These are phyloP conservation scores for Chamaenerion angustifolium DNA, from an alignment of 345 rosid species.

Conservation along the genomic window DNA sequence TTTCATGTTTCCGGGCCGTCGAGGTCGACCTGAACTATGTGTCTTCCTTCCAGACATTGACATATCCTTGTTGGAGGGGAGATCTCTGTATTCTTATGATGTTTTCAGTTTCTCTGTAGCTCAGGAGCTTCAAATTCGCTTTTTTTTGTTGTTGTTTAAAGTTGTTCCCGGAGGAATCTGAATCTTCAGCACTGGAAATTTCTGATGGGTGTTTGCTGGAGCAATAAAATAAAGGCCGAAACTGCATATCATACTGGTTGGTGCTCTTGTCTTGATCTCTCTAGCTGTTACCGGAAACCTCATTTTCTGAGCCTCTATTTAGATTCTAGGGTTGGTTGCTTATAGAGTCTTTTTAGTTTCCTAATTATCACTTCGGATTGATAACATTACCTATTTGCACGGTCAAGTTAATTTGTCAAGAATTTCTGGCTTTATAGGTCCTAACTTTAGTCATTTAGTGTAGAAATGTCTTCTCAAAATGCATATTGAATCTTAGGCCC, in stretches of 20 bases:
- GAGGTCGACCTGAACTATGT: no score
- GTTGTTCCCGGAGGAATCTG: not conserved
- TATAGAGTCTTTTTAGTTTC: no score
- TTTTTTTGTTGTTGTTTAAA: no score
- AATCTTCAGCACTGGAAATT: slow-evolving; percentile 11
- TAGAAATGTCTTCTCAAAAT: no score
- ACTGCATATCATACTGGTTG: slow-evolving; percentile 54
- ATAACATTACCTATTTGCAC: no score
- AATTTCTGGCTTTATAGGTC: no score
- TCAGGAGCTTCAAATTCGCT: not conserved
- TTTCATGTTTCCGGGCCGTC: no score
- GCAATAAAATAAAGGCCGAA: slow-evolving; percentile 78
- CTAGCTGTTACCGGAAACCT: not conserved
- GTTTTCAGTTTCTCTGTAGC: slow-evolving; percentile 3
- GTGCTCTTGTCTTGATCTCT: slow-evolving; percentile 1
- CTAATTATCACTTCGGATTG: no score
- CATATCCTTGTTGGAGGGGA: slow-evolving; percentile 2
- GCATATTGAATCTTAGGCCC: no score
- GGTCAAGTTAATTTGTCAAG: no score
- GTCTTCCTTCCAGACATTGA: not conserved
- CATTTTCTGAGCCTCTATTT: not conserved
- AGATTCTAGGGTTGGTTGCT: no score
- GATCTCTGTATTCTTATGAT: slow-evolving; percentile 4
- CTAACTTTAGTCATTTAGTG: no score
- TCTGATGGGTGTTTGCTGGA: slow-evolving; percentile 76